Percentiles rank a stretch among this genome's conserved stretches.
Evolutionary conservation across 768 basidiomycete species (phyloP).

Genomic region (Podaxis sp.): DNA sequence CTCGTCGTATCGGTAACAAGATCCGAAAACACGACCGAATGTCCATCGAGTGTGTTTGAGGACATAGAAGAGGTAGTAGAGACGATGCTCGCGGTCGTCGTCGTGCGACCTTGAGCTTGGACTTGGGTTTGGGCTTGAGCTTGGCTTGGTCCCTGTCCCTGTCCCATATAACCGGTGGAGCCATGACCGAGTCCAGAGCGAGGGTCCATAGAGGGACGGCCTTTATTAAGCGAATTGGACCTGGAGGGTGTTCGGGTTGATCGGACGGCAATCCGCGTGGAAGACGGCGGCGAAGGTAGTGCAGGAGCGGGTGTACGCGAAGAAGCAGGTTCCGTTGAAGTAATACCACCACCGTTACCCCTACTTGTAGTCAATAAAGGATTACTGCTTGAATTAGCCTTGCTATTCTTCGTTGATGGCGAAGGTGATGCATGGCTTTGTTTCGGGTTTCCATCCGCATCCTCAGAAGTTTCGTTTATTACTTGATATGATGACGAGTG

Average conservation of each 20-base stretch:
- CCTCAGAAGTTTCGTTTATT: slow-evolving; percentile 1
- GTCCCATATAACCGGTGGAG: background rate
- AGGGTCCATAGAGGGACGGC: background rate
- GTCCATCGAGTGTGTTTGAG: slow-evolving; percentile 38
- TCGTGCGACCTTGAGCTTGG: slow-evolving; percentile 6
- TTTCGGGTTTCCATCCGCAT: slow-evolving; percentile 7
- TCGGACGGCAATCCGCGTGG: slow-evolving; percentile 18
- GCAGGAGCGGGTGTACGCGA: slow-evolving; percentile 5
- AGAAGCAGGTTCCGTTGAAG: slow-evolving; percentile 2
- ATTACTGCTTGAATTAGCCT: background rate
- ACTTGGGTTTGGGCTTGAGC: background rate
- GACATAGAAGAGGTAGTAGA: slow-evolving; percentile 28
- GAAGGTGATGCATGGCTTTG: slow-evolving; percentile 9
- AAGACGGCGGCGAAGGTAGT: slow-evolving; percentile 1
- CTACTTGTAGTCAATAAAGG: background rate
- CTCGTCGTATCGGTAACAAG: slow-evolving; percentile 30
- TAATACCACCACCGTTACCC: background rate
- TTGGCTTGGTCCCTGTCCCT: background rate
- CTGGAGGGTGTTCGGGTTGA: slow-evolving; percentile 27
- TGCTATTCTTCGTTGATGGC: background rate
- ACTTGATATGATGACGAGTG: background rate
- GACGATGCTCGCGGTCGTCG: slow-evolving; percentile 15
- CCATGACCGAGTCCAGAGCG: slow-evolving; percentile 6
- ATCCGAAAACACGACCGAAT: slow-evolving; percentile 35
- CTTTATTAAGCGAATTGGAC: slow-evolving; percentile 13